These are phyloP conservation scores for Cyclotella atomus DNA, from an alignment of 108 stramenopile species.

Conservation along the genomic window DNA sequence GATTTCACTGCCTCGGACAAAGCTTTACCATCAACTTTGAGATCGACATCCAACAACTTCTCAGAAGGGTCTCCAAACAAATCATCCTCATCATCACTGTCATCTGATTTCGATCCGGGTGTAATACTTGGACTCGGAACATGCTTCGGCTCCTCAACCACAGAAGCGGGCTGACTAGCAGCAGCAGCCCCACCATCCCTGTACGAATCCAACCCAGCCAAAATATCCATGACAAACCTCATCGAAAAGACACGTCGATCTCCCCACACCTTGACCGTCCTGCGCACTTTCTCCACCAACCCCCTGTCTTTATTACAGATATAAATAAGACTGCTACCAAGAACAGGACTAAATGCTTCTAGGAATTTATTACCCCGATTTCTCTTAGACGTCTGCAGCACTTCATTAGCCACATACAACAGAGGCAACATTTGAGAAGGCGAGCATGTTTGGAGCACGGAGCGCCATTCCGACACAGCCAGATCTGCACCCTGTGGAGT, in stretches of 20 bases:
- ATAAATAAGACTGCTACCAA: slow-evolving; percentile 67
- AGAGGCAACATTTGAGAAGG: slow-evolving; percentile 68
- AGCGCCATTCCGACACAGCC: slow-evolving; percentile 86
- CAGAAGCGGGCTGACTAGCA: neutral
- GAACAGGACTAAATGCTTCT: slow-evolving; percentile 77
- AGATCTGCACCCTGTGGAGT: slow-evolving; percentile 46
- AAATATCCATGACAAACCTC: slow-evolving; percentile 78
- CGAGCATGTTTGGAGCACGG: slow-evolving; percentile 59
- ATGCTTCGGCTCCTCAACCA: neutral
- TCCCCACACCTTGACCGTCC: slow-evolving; percentile 89
- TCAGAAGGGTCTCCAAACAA: slow-evolving; percentile 55
- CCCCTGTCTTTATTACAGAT: slow-evolving; percentile 57
- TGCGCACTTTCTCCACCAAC: slow-evolving; percentile 70
- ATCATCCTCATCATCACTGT: slow-evolving; percentile 55
- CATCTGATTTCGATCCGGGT: slow-evolving; percentile 15
- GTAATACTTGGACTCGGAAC: slow-evolving; percentile 15
- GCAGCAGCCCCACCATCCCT: slow-evolving; percentile 34
- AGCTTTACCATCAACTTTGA: slow-evolving; percentile 49
- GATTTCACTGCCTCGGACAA: slow-evolving; percentile 18
- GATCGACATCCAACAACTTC: slow-evolving; percentile 46
- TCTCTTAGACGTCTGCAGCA: slow-evolving; percentile 81
- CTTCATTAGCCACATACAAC: slow-evolving; percentile 89
- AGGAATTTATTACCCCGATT: slow-evolving; percentile 86
- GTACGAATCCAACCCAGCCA: slow-evolving; percentile 71
- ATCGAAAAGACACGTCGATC: slow-evolving; percentile 78